Base-by-base conservation (phyloP, 2,329 filamentous ascomycete species). In the Fusarium liriodendri region DNA sequence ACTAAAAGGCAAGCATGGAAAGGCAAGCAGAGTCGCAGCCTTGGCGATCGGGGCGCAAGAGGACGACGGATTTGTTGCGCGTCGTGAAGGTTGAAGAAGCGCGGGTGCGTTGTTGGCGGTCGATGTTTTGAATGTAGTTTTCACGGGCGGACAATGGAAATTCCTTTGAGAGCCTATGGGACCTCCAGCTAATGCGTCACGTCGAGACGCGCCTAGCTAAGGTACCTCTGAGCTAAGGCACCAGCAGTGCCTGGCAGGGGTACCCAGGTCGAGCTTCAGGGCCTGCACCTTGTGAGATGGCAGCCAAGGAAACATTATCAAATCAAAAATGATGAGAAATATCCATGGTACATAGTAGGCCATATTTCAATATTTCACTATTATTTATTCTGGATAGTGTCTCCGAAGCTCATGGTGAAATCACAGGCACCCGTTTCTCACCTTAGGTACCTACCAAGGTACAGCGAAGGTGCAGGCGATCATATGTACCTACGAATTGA, bases 201-300 rank as follows among this genome's bases (percentile, higher is more conserved):
- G 82, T 83, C 82, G 71, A 74, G 77, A 82, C 82, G 82, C 82
- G 82, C 76, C 79, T 67, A 62, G 61, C 62, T 52, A 59, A 66
- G 64, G 54, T 38, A 66, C 66, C 63, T 58, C 20, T 70, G 59
- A 69, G 52, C 61, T 55, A 25, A 47, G 42, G 42, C 42, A 47
- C 42, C 42, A 47, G 42, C 20, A 14, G 50, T 33, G 50, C 50
- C 47, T 52, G 27, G 50, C 55, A 59, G 35, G 71, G 70, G 52
- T 73, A 64, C 66, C 59, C 45, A 42, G 58, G 57, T 40, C 38
- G 10, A 62, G 62, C 62, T 73, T 64, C 38, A 73, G 33, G 38
- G 45, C 27, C 25, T 32, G 47, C 27, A 20, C 47, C 14, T 45
- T 18, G n/a, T 14, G 27, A 54, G 5, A 54, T 54, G 27, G 50